Evolutionary conservation across 345 rosid genomes (phyloP), one percentile per base, ranked within the genome.

Genomic region (Citrus australasica): DNA sequence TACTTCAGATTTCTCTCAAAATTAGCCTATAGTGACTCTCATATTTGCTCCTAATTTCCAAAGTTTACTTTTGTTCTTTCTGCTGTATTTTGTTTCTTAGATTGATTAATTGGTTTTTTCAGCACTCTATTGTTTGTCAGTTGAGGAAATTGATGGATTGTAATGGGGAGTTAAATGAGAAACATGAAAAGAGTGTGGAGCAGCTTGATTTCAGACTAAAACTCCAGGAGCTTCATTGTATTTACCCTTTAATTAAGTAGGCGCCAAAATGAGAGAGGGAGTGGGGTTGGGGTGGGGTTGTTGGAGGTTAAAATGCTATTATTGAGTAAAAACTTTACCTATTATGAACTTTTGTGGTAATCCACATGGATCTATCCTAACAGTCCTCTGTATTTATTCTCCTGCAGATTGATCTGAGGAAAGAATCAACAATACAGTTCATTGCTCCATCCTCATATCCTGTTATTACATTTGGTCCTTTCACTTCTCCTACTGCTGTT

Each of bases 341-440:
- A 64, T 55, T 67, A 24, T 53, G 27, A 25, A 67, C 71, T 48
- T 22, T 62, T 10, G 35, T 71, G 38, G 67, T 24, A 74, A 72
- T 28, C 22, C 74, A 59, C 60, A 35, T 68, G 68, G 37, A 25
- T 71, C 10, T 5, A 14, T 22, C 66, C 68, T 58, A 75, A 72
- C 33, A 5, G 10, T 76, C 73, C 46, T 68, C 46, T 37, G 69
- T 72, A 69, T 53, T 27, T 80, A 60, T 78, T 80, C 69, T 76
- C 82, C 71, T 59, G 73, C 90, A 93, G 98, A 89, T 95, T 89
- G 98, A 95, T 88, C 90, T 95, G 74, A 86, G 97, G 84, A 90
- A 81, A 71, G 89, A 86, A 77, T 86, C 89, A 53, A 72, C 1
- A 61, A 81, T 95, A 77, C 79, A 81, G 78, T 83, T 93, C 80